phyloP scores from a whole-genome alignment of 225 moss, liverwort and hornwort genomes.

The Anthoceros angustus region DNA sequence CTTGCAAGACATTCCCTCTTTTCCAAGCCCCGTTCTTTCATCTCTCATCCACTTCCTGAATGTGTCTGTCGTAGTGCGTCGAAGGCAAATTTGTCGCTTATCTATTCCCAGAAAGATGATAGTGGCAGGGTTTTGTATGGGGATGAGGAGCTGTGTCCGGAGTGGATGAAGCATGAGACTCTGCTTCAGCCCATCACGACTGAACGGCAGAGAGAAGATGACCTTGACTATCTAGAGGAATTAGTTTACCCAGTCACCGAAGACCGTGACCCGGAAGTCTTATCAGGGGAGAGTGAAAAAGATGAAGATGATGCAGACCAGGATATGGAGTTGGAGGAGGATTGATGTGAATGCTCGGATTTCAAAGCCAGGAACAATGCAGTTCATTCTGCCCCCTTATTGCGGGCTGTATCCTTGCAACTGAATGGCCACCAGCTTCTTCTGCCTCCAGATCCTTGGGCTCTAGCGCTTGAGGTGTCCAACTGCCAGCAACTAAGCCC shows the following conservation, averaged over 20 bases:
- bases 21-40: conserved; percentile 16
- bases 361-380: too few relatives aligned
- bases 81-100: not conserved
- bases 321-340: conserved; percentile 1
- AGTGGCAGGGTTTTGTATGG: not conserved
- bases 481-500: too few relatives aligned
- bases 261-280: not conserved
- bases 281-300: not conserved
- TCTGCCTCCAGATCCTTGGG: too few relatives aligned
- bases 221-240: not conserved
- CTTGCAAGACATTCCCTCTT: conserved; percentile 5
- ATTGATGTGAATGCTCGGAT: too few relatives aligned
- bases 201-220: conserved; percentile 3
- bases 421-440: too few relatives aligned
- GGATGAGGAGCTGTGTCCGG: conserved; percentile 9
- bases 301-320: not conserved
- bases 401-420: too few relatives aligned
- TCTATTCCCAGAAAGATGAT: not conserved
- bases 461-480: too few relatives aligned
- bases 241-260: not conserved
- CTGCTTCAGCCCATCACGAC: not conserved
- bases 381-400: too few relatives aligned
- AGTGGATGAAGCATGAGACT: conserved; percentile 7
- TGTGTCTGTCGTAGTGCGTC: conserved; percentile 16
- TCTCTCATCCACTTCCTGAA: conserved; percentile 27